These are phyloP conservation scores for Epichloe festucae DNA, from an alignment of 2,329 filamentous ascomycete genomes.

Conservation along the genomic window DNA sequence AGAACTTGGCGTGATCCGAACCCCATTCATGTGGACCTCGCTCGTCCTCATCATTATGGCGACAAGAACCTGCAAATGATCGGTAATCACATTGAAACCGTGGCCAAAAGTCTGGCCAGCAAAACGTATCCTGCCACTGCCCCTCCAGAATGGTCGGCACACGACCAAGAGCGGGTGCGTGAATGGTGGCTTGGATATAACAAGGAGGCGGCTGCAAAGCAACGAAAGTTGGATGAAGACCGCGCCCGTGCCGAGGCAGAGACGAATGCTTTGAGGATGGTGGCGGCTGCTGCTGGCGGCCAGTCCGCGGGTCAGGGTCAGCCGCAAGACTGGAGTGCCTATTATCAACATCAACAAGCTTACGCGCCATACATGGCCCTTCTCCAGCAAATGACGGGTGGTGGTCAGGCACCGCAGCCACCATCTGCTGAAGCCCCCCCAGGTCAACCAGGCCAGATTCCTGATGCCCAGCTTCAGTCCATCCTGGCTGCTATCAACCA, in stretches of 20 bases:
- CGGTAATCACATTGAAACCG: slow-evolving; percentile 28
- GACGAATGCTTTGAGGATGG: slow-evolving; percentile 16
- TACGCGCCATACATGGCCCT: slow-evolving; percentile 30
- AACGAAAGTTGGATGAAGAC: slow-evolving; percentile 27
- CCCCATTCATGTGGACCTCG: slow-evolving; percentile 21
- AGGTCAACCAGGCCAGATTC: slow-evolving; percentile 16
- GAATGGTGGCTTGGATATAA: slow-evolving; percentile 41
- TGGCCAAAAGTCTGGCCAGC: slow-evolving; percentile 28
- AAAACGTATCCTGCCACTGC: slow-evolving; percentile 36
- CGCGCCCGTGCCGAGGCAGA: slow-evolving; percentile 22
- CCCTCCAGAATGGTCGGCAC: slow-evolving; percentile 39
- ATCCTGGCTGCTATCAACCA: slow-evolving; percentile 31
- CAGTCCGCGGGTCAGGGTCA: slow-evolving; percentile 9
- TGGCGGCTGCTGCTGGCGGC: slow-evolving; percentile 7
- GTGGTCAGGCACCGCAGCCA: slow-evolving; percentile 17
- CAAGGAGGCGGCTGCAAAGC: slow-evolving; percentile 24
- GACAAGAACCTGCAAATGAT: slow-evolving; percentile 31
- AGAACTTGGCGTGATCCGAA: slow-evolving; percentile 30
- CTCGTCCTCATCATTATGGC: slow-evolving; percentile 24
- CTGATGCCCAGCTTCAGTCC: slow-evolving; percentile 29
- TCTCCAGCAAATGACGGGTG: slow-evolving; percentile 27
- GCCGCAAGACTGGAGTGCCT: slow-evolving; percentile 16
- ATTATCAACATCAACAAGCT: slow-evolving; percentile 16
- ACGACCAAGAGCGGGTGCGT: slow-evolving; percentile 31
- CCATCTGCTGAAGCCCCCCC: slow-evolving; percentile 5